Percentiles rank a stretch among this genome's conserved stretches.
These are phyloP conservation scores for Schizosaccharomyces japonicus DNA, from an alignment of 805 yeast species.

Conservation along the genomic window DNA sequence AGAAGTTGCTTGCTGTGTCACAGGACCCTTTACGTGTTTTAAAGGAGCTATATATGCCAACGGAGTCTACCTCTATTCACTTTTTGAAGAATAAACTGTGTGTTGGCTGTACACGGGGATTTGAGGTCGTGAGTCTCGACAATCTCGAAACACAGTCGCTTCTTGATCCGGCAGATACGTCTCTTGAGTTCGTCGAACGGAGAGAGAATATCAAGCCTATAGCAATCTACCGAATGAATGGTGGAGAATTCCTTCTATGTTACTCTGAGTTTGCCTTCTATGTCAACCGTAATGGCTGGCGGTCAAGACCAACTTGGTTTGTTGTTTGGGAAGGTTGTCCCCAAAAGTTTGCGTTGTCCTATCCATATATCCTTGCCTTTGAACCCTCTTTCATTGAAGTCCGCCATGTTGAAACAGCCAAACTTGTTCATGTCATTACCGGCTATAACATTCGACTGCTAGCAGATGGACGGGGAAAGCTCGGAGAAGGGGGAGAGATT, in stretches of 20 bases:
- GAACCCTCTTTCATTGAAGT: slow-evolving; percentile 79
- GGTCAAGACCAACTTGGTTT: slow-evolving; percentile 79
- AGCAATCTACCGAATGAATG: slow-evolving; percentile 72
- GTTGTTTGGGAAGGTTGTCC: slow-evolving; percentile 95
- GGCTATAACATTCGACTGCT: slow-evolving; percentile 72
- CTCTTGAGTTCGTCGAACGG: slow-evolving; percentile 75
- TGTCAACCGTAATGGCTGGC: slow-evolving; percentile 89
- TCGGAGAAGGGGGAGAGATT: slow-evolving; percentile 5
- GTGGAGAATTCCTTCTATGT: slow-evolving; percentile 54
- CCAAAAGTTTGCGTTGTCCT: slow-evolving; percentile 73
- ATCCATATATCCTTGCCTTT: slow-evolving; percentile 79
- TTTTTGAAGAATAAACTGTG: slow-evolving; percentile 72
- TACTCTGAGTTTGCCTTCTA: slow-evolving; percentile 86
- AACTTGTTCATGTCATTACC: slow-evolving; percentile 59
- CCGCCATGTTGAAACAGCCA: slow-evolving; percentile 71
- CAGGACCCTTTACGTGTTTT: slow-evolving; percentile 44
- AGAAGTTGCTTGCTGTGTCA: slow-evolving; percentile 19
- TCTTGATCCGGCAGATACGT: slow-evolving; percentile 94
- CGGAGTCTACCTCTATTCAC: slow-evolving; percentile 80
- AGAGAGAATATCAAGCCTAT: slow-evolving; percentile 68
- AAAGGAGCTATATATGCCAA: slow-evolving; percentile 57
- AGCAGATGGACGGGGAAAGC: slow-evolving; percentile 3
- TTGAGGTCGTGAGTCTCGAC: slow-evolving; percentile 73
- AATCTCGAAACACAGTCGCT: slow-evolving; percentile 70
- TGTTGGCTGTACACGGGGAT: slow-evolving; percentile 89